These are phyloP conservation scores for Pseudogymnoascus sp. DNA, from an alignment of 2,329 filamentous ascomycete genomes.

Conservation along the genomic window DNA sequence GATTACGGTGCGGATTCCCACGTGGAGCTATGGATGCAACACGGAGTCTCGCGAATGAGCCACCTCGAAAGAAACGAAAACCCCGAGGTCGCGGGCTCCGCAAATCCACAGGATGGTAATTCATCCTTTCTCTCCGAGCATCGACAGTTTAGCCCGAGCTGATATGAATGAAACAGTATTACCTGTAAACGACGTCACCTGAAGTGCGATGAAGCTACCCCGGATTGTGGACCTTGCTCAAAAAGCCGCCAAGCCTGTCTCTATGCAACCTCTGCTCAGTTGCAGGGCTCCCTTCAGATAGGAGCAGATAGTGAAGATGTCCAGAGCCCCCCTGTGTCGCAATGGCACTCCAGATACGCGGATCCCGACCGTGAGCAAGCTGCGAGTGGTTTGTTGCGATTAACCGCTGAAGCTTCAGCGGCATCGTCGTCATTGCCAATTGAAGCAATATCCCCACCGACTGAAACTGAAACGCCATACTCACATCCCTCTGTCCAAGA, in stretches of 20 bases:
- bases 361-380: slow-evolving; percentile 8
- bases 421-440: neutral
- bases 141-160: neutral
- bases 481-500: neutral
- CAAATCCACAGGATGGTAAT: slow-evolving; percentile 34
- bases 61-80: slow-evolving; percentile 21
- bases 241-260: slow-evolving; percentile 36
- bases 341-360: neutral
- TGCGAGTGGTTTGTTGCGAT: slow-evolving; percentile 5
- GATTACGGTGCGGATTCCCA: neutral
- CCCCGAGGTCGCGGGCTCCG: slow-evolving; percentile 34
- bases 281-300: neutral
- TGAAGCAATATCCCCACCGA: neutral
- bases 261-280: slow-evolving; percentile 22
- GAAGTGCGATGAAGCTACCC: slow-evolving; percentile 39
- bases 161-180: slow-evolving; percentile 24
- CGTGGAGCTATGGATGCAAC: neutral
- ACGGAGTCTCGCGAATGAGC: neutral
- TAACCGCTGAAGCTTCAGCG: neutral
- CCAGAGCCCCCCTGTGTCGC: neutral
- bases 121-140: neutral
- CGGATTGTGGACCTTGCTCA: slow-evolving; percentile 35
- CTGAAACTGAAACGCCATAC: neutral
- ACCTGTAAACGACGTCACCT: slow-evolving; percentile 37
- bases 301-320: neutral